phyloP scores from a whole-genome alignment of 192 early-diverging fungal genomes.

The Pilaira anomala region DNA sequence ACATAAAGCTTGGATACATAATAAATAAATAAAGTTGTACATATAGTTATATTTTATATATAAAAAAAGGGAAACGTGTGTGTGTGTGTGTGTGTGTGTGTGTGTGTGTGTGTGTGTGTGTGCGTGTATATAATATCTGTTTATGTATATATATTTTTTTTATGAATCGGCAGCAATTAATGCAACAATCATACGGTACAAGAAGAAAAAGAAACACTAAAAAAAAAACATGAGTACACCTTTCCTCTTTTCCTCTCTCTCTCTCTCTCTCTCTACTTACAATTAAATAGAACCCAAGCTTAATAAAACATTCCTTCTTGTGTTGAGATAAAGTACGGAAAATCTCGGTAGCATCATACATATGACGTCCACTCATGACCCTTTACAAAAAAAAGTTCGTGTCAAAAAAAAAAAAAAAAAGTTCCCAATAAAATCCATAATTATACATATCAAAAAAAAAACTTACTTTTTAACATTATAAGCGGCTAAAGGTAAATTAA shows the following conservation, averaged over 20 bases:
- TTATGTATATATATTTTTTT: neutral
- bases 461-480: slow-evolving; percentile 87
- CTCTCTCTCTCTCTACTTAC: slow-evolving; percentile 34
- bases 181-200: slow-evolving; percentile 63
- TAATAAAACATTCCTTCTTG: slow-evolving; percentile 96
- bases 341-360: slow-evolving; percentile 98
- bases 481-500: slow-evolving; percentile 84
- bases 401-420: too few species aligned
- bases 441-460: neutral
- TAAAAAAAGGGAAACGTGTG: too few species aligned
- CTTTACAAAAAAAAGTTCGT: slow-evolving; percentile 40
- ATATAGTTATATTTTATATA: neutral
- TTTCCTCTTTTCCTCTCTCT: neutral
- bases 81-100: too few species aligned
- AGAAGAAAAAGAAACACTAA: slow-evolving; percentile 84
- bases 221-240: neutral
- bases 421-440: neutral
- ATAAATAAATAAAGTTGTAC: neutral
- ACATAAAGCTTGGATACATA: slow-evolving; percentile 11
- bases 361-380: slow-evolving; percentile 79
- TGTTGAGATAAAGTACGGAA: slow-evolving; percentile 90
- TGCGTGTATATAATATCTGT: too few species aligned
- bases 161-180: slow-evolving; percentile 42
- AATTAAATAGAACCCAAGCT: slow-evolving; percentile 94
- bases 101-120: too few species aligned